phyloP scores from a whole-genome alignment of 805 yeast species.

The Nakazawaea ishiwadae region DNA sequence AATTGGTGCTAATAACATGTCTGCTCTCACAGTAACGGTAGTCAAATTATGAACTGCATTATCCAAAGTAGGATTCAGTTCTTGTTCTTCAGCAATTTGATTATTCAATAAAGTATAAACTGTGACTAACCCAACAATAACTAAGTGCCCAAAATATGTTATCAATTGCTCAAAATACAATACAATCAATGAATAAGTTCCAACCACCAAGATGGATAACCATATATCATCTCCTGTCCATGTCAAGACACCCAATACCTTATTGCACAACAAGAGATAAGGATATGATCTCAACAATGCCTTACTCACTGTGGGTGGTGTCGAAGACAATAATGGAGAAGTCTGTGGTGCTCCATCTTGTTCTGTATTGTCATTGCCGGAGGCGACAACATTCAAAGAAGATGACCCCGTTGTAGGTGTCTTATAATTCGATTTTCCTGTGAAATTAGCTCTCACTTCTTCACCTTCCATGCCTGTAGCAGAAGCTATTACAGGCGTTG shows the following conservation, averaged over 20 bases:
- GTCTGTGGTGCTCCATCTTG: conserved; percentile 36
- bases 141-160: conserved; percentile 77
- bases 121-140: conserved; percentile 58
- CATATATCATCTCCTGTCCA: conserved; percentile 90
- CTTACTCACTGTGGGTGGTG: conserved; percentile 88
- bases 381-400: background rate
- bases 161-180: conserved; percentile 76
- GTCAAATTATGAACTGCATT: conserved; percentile 77
- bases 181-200: conserved; percentile 51
- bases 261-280: conserved; percentile 69
- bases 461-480: conserved; percentile 26
- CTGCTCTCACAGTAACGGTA: conserved; percentile 69
- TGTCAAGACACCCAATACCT: conserved; percentile 65
- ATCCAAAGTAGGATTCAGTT: conserved; percentile 75
- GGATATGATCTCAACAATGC: conserved; percentile 84
- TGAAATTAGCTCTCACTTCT: conserved; percentile 34
- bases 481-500: conserved; percentile 20
- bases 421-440: conserved; percentile 27
- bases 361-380: conserved; percentile 11
- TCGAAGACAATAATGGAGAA: conserved; percentile 79
- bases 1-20: conserved; percentile 75
- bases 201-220: conserved; percentile 61
- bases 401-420: background rate
- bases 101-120: conserved; percentile 56
- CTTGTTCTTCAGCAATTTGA: conserved; percentile 53